phyloP scores from a whole-genome alignment of 768 basidiomycete genomes.

The Suillus lakei region DNA sequence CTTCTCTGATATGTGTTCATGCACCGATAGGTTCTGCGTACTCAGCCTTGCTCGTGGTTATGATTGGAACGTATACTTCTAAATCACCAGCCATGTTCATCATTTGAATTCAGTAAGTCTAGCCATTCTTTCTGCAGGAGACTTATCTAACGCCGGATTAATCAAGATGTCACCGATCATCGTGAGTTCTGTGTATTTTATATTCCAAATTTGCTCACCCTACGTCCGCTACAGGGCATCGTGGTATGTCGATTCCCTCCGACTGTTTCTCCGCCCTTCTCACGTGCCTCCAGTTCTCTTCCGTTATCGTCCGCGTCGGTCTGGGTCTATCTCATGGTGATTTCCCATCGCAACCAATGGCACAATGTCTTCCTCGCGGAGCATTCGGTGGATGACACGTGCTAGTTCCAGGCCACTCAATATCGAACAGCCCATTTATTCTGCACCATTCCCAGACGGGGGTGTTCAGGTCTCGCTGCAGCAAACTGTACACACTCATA shows the following conservation, averaged over 20 bases:
- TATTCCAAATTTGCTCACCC: not conserved
- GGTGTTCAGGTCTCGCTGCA: conserved; percentile 13
- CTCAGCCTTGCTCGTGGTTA: conserved; percentile 20
- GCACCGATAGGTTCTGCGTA: conserved; percentile 19
- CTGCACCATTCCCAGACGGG: conserved; percentile 10
- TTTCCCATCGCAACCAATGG: not conserved
- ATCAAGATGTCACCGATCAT: conserved; percentile 21
- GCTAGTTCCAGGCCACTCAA: not conserved
- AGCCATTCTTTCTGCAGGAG: not conserved
- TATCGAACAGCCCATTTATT: not conserved
- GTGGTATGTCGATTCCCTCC: conserved; percentile 18
- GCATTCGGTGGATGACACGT: not conserved
- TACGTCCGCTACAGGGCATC: conserved; percentile 14
- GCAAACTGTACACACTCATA: conserved; percentile 13
- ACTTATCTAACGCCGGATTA: not conserved
- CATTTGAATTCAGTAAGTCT: conserved; percentile 21
- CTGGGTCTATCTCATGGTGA: conserved; percentile 25
- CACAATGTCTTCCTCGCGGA: conserved; percentile 4
- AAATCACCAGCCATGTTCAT: conserved; percentile 21
- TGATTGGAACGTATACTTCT: conserved; percentile 21
- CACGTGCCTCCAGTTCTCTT: conserved; percentile 22
- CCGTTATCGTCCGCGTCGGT: conserved; percentile 32
- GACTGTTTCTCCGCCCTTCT: not conserved
- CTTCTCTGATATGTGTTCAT: not conserved
- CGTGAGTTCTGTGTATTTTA: conserved; percentile 13